phyloP scores from a whole-genome alignment of 1,139 yeast genomes.

The Saccharomyces hybrid region DNA sequence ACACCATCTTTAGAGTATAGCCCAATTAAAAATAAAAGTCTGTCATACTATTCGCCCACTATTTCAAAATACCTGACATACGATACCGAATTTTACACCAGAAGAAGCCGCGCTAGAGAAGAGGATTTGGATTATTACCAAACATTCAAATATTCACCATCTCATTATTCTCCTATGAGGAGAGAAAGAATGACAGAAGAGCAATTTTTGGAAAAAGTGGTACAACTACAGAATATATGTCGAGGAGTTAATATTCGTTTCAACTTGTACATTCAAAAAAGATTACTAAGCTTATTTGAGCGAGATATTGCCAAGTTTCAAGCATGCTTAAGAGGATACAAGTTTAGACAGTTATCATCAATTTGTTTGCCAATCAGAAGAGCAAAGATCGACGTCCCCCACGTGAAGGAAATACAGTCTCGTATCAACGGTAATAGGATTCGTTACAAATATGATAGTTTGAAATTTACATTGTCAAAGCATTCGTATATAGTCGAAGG shows the following conservation, averaged over 20 bases:
- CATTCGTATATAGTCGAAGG: slow-evolving; percentile 12
- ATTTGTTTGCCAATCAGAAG: slow-evolving; percentile 13
- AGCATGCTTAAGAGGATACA: slow-evolving; percentile 30
- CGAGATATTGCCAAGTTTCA: slow-evolving; percentile 32
- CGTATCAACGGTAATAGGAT: slow-evolving; percentile 26
- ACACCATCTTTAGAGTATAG: slow-evolving; percentile 23
- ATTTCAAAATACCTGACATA: slow-evolving; percentile 25
- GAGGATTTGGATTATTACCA: slow-evolving; percentile 22
- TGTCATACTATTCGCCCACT: slow-evolving; percentile 31
- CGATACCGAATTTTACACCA: slow-evolving; percentile 25
- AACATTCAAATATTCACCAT: slow-evolving; percentile 20
- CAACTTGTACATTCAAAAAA: slow-evolving; percentile 48
- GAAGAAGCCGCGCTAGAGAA: slow-evolving; percentile 25
- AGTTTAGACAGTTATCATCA: neutral
- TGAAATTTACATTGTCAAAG: slow-evolving; percentile 4
- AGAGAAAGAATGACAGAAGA: slow-evolving; percentile 30
- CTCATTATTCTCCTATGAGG: slow-evolving; percentile 32
- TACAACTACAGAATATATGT: slow-evolving; percentile 50
- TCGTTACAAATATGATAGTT: slow-evolving; percentile 14
- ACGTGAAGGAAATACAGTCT: slow-evolving; percentile 31
- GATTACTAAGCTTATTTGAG: slow-evolving; percentile 29
- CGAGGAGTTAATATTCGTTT: slow-evolving; percentile 62
- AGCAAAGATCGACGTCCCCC: slow-evolving; percentile 8
- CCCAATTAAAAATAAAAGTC: slow-evolving; percentile 22
- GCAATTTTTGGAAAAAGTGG: slow-evolving; percentile 33